Conservation (phyloP, 495 filamentous ascomycete species). For the Hypoxylon intermedium region DNA sequence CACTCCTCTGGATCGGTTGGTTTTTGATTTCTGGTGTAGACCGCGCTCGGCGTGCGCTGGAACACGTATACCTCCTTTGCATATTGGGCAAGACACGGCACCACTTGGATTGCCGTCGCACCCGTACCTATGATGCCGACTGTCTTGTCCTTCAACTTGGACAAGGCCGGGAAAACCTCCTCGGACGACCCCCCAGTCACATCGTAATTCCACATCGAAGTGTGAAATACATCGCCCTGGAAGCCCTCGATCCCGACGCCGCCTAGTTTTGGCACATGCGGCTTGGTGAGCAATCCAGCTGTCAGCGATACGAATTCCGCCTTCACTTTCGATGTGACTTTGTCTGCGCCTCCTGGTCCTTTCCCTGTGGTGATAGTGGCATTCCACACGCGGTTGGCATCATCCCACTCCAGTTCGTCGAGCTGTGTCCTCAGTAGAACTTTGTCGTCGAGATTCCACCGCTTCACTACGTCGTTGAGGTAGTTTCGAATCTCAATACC, state of each 20-base stretch:
- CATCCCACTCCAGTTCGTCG: constrained; percentile 52
- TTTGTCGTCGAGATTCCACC: constrained; percentile 55
- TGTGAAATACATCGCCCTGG: constrained; percentile 59
- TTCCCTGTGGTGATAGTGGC: constrained; percentile 46
- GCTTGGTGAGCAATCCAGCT: constrained; percentile 50
- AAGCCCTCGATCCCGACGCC: constrained; percentile 54
- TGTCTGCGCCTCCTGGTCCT: constrained; percentile 42
- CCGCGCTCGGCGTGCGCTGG: constrained; percentile 62
- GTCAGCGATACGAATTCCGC: constrained; percentile 49
- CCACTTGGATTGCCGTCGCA: constrained; percentile 61
- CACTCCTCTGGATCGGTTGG: constrained; percentile 57
- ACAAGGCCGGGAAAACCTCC: constrained; percentile 48
- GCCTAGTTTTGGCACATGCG: constrained; percentile 54
- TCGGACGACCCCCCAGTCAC: constrained; percentile 60
- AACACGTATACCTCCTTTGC: constrained; percentile 62
- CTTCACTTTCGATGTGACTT: constrained; percentile 39
- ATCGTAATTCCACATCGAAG: constrained; percentile 61
- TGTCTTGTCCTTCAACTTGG: constrained; percentile 55
- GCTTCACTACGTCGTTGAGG: constrained; percentile 46
- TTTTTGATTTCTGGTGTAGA: constrained; percentile 57
- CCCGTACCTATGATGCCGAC: constrained; percentile 64
- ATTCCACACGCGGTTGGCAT: constrained; percentile 50
- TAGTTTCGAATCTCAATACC: constrained; percentile 58
- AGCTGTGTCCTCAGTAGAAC: constrained; percentile 56
- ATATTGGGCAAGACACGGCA: constrained; percentile 58